Base-by-base conservation (phyloP, 2,329 filamentous ascomycete genomes). In the Scleromitrula shiraiana region DNA sequence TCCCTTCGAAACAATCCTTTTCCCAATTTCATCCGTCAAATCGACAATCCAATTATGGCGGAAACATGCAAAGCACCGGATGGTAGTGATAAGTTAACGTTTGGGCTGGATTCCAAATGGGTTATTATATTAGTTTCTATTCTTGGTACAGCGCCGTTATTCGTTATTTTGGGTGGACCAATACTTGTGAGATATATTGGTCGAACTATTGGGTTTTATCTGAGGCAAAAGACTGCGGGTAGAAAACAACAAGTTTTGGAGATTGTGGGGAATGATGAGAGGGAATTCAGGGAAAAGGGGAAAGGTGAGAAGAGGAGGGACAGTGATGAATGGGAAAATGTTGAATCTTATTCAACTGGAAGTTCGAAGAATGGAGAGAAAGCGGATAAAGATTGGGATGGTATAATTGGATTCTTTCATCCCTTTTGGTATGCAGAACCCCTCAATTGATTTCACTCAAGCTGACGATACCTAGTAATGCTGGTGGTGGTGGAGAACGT, bases 351-450 rank as follows among this genome's bases (percentile, higher is more conserved):
- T 59, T 71, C 64, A 53, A 66, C 65, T 61, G 70, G 69, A 32
- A 67, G 64, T 40, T 68, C 69, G 20, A 62, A 65, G 40, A 72
- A 70, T 55, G 71, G 66, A 38, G 67, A 64, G 22, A 65, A 63
- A 49, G 62, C 64, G 9, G 71, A 75, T 50, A 71, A 76, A 56
- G 75, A 84, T 38, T 96, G 87, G 86, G 74, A 82, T 53, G 90
- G 90, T 26, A 81, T 96, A 45, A 80, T 97, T 53, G 93, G 88
- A 39, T 97, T 98, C 75, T 95, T 98, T 64, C 93, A 98, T 66
- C 93, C 93, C 1, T 98, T 96, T 66, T 97, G 93, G 87, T 91
- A 72, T 36, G 53, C 38, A 23, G 24, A 40, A 19, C 9, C 15
- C 6, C 22, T 26, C 27, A 41, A 12, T 19, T 17, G 29, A 10